Conservation (phyloP, 768 basidiomycete species). For the Boletus tomentosulus region DNA sequence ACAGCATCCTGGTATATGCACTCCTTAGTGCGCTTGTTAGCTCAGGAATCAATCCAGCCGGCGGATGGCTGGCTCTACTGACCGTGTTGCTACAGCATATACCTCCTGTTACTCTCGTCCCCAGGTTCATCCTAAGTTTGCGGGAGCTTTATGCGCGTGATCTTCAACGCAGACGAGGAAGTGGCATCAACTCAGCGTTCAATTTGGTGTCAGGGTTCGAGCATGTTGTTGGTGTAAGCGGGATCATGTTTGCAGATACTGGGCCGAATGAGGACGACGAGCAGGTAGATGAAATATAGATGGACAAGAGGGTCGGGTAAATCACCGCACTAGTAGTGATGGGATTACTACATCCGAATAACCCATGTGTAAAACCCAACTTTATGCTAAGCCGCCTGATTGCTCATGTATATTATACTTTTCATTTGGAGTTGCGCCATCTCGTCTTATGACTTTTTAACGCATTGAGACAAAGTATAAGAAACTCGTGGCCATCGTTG, state of each 20-base stretch:
- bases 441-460: no score
- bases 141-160: not conserved
- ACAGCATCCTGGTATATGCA: not conserved
- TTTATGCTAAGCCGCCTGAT: no score
- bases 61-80: not conserved
- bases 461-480: no score
- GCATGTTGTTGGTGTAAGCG: not conserved
- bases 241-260: not conserved
- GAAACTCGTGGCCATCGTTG: no score
- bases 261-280: not conserved
- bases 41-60: not conserved
- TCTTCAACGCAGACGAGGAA: not conserved
- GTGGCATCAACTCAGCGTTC: not conserved
- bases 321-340: no score
- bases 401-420: no score
- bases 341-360: no score
- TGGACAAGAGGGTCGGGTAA: not conserved
- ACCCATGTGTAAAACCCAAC: no score
- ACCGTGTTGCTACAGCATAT: not conserved
- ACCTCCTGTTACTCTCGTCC: not conserved
- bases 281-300: not conserved
- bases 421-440: no score
- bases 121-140: not conserved
- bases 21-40: not conserved
- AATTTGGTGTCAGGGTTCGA: not conserved